These are phyloP conservation scores for Cladosporium sp. DNA, from an alignment of 2,329 filamentous ascomycete species.

Conservation along the genomic window DNA sequence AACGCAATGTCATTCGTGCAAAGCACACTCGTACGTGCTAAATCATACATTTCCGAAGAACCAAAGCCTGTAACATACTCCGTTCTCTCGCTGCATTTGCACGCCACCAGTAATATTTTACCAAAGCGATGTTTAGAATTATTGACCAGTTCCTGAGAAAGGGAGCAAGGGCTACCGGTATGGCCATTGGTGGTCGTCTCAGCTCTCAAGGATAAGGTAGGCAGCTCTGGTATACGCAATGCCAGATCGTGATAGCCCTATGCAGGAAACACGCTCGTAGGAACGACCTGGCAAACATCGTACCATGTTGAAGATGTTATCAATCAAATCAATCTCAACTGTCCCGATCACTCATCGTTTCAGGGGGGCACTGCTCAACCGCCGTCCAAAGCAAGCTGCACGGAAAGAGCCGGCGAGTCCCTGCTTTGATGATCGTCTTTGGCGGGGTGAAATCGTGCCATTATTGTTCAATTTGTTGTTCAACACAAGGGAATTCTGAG, in stretches of 20 bases:
- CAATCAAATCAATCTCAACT: not conserved
- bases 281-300: not conserved
- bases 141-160: too few species aligned
- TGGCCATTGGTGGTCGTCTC: not conserved
- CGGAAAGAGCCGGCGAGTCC: constrained; percentile 5
- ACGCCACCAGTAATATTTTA: too few species aligned
- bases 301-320: not conserved
- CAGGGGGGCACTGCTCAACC: not conserved
- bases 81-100: too few species aligned
- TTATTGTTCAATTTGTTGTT: constrained; percentile 7
- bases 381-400: not conserved
- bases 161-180: not conserved
- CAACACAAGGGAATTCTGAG: not conserved
- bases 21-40: too few species aligned
- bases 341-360: constrained; percentile 2
- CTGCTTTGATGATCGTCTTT: constrained; percentile 2
- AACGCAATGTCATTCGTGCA: too few species aligned
- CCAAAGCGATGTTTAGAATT: too few species aligned
- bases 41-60: too few species aligned
- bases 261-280: not conserved
- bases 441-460: constrained; percentile 3
- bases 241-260: not conserved
- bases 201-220: not conserved
- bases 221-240: not conserved
- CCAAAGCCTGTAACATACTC: too few species aligned